These are phyloP conservation scores for Talaromyces sp. DNA, from an alignment of 2,329 filamentous ascomycete genomes.

Conservation along the genomic window DNA sequence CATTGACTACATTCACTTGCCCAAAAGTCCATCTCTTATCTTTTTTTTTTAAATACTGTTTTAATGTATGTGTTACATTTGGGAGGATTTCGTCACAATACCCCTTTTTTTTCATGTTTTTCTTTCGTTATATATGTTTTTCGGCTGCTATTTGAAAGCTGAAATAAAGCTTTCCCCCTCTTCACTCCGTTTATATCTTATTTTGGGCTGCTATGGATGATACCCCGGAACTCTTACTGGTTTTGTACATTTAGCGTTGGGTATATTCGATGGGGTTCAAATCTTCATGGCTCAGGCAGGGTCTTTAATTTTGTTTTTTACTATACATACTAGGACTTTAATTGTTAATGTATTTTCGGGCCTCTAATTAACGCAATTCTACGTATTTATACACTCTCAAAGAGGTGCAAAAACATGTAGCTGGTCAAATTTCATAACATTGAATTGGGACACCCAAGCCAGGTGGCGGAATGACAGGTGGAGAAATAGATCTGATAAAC, in stretches of 20 bases:
- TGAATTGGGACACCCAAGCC: not conserved
- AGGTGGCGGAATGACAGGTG: not conserved
- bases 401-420: no score
- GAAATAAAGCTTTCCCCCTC: not conserved
- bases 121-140: not conserved
- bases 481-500: not conserved
- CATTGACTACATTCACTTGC: not conserved
- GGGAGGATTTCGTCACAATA: not conserved
- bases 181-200: not conserved
- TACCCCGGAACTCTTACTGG: not conserved
- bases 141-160: not conserved
- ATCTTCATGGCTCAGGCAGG: not conserved
- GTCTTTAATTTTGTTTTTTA: not conserved
- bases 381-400: no score
- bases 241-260: not conserved
- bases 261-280: not conserved
- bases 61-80: not conserved
- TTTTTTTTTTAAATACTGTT: not conserved
- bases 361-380: not conserved
- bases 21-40: not conserved
- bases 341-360: not conserved
- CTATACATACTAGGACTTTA: not conserved
- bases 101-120: not conserved
- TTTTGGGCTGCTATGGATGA: not conserved
- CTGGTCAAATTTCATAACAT: no score